Conservation (phyloP, 1,139 yeast species). For the Wickerhamomyces sp. region DNA sequence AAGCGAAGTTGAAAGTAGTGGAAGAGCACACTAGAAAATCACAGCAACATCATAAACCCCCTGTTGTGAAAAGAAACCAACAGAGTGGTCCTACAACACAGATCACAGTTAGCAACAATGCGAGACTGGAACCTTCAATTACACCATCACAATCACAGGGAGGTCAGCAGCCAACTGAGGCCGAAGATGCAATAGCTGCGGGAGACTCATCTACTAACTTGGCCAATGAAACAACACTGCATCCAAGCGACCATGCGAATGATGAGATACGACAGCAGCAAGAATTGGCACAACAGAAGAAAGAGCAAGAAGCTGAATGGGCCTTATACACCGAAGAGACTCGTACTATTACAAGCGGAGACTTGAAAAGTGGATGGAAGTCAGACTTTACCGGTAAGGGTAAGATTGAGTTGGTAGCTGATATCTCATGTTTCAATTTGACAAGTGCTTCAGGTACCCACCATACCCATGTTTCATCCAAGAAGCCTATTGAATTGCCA, state of each 20-base stretch:
- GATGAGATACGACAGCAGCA: constrained; percentile 31
- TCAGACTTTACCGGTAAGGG: constrained; percentile 80
- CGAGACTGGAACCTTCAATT: constrained; percentile 4
- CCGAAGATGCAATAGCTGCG: constrained; percentile 3
- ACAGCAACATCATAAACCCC: constrained; percentile 25
- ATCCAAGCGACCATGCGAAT: constrained; percentile 37
- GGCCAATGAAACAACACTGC: constrained; percentile 15
- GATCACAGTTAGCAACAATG: constrained; percentile 18
- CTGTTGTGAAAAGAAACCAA: constrained; percentile 31
- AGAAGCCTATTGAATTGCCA: constrained; percentile 19
- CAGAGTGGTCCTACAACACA: constrained; percentile 35
- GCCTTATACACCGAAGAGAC: constrained; percentile 65
- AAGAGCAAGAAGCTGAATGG: constrained; percentile 29
- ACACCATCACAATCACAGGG: constrained; percentile 12
- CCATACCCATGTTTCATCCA: constrained; percentile 20
- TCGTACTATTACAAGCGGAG: constrained; percentile 72
- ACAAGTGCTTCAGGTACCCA: constrained; percentile 23
- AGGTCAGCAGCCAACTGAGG: constrained; percentile 5
- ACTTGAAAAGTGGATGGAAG: constrained; percentile 89
- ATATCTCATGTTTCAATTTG: constrained; percentile 45
- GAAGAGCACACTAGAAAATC: constrained; percentile 40
- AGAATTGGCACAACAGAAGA: constrained; percentile 25
- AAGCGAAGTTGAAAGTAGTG: constrained; percentile 39
- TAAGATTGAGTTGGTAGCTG: constrained; percentile 70
- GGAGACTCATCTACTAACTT: constrained; percentile 6